Evolutionary conservation across 2,329 filamentous ascomycete species (phyloP).

Genomic region (Fusarium sp.): DNA sequence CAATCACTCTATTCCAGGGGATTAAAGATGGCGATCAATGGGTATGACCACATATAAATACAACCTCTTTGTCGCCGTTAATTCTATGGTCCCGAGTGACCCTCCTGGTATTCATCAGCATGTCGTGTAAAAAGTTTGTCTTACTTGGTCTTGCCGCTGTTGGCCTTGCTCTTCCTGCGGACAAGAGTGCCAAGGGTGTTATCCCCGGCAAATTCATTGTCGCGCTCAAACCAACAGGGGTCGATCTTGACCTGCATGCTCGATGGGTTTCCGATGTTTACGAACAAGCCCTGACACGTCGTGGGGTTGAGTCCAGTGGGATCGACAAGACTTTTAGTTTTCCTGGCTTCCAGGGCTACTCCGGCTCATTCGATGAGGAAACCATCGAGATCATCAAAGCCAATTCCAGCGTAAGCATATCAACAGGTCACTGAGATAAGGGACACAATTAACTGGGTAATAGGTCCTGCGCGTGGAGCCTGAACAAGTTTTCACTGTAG

Average conservation of each 20-base stretch:
- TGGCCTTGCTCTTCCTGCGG: neutral
- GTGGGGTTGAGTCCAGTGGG: neutral
- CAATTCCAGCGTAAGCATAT: neutral
- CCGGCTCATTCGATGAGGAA: conserved; percentile 1
- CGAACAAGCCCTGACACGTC: neutral
- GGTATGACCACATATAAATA: neutral
- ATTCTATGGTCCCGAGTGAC: neutral
- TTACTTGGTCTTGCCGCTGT: neutral
- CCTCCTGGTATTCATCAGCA: neutral
- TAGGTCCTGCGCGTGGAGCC: conserved; percentile 7
- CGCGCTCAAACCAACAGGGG: neutral
- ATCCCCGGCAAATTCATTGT: neutral
- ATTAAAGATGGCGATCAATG: neutral
- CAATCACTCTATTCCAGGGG: neutral
- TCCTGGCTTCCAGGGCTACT: conserved; percentile 16
- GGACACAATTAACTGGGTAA: neutral
- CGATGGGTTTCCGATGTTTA: conserved; percentile 9
- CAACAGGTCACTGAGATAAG: fast-evolving
- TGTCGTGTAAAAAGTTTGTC: neutral
- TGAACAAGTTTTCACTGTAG: neutral
- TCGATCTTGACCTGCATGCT: neutral
- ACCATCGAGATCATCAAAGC: conserved; percentile 15
- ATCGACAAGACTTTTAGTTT: conserved; percentile 5
- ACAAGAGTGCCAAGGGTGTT: neutral
- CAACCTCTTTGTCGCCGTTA: neutral